Percentiles rank a stretch among this genome's conserved stretches.
Conservation (phyloP, 176 grass and related monocot species). For the Alloteropsis semialata region DNA sequence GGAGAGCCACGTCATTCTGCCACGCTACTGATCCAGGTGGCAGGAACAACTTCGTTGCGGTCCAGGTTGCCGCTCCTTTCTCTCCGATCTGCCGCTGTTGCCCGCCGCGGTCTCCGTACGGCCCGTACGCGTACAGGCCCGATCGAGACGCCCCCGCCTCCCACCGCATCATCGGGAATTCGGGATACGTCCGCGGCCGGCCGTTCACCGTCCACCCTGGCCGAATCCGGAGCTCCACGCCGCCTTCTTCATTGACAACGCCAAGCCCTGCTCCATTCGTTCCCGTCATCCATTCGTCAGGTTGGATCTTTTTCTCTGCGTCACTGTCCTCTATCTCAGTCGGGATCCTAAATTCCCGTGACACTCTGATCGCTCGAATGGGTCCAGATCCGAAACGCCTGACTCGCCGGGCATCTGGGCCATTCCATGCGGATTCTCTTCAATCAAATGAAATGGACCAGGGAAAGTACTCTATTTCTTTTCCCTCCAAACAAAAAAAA, state of each 20-base stretch:
- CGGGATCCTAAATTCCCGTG: neutral
- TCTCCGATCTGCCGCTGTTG: neutral
- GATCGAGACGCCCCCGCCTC: neutral
- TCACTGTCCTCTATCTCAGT: neutral
- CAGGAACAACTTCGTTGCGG: too few relatives aligned
- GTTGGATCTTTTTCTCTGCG: neutral
- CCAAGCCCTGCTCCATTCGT: neutral
- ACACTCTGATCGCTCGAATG: neutral
- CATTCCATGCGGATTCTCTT: neutral
- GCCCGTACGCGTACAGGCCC: neutral
- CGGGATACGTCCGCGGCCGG: too few relatives aligned
- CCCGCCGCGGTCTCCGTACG: neutral
- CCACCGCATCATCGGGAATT: neutral
- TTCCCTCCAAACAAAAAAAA: too few relatives aligned
- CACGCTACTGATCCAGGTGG: too few relatives aligned
- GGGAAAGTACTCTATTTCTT: neutral
- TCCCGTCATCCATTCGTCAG: neutral
- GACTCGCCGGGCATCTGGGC: neutral
- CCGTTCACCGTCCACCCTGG: too few relatives aligned
- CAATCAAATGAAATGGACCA: neutral
- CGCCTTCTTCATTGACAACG: neutral
- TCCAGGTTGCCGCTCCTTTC: neutral
- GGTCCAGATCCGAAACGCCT: neutral
- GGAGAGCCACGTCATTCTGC: too few relatives aligned
- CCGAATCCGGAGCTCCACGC: too few relatives aligned